Percentiles rank a stretch among this genome's conserved stretches.
phyloP scores from a whole-genome alignment of 345 rosid species.

The Rhizophora apiculata region DNA sequence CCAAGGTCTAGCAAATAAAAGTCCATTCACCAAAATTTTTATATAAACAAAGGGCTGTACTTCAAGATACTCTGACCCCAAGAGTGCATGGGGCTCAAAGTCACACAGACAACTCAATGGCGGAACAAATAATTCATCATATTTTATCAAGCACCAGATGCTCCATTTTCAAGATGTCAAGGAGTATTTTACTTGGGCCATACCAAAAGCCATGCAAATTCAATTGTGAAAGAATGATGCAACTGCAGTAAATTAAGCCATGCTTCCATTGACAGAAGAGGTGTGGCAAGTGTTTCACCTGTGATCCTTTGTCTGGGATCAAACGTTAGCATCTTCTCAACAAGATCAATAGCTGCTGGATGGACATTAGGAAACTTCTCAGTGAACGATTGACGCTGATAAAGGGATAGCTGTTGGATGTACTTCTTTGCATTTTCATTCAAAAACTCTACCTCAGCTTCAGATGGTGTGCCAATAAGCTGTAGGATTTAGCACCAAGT shows the following conservation, averaged over 20 bases:
- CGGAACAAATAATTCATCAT: too few relatives aligned
- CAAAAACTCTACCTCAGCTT: slow-evolving; percentile 66
- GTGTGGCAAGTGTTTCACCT: slow-evolving; percentile 41
- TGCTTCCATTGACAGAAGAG: background rate
- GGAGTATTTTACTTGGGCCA: background rate
- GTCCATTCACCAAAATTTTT: too few relatives aligned
- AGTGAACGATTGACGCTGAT: slow-evolving; percentile 61
- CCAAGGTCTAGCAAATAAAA: too few relatives aligned
- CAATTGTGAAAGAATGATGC: background rate
- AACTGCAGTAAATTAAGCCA: background rate
- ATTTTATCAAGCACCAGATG: background rate
- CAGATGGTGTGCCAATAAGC: slow-evolving; percentile 86
- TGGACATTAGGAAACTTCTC: slow-evolving; percentile 71
- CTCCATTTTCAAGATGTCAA: background rate
- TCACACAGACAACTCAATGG: too few relatives aligned
- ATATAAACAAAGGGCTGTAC: too few relatives aligned
- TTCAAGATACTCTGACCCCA: too few relatives aligned
- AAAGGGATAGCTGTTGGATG: slow-evolving; percentile 52
- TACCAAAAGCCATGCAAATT: background rate
- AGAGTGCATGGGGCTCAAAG: too few relatives aligned
- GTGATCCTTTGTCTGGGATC: slow-evolving; percentile 78
- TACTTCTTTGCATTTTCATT: slow-evolving; percentile 81
- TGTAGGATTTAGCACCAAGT: slow-evolving; percentile 28
- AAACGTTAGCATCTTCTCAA: slow-evolving; percentile 84
- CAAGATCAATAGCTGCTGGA: slow-evolving; percentile 69